Percentiles rank a stretch among this genome's conserved stretches.
Conservation (phyloP, 2,329 filamentous ascomycete genomes). For the Xenoacremonium recifei region DNA sequence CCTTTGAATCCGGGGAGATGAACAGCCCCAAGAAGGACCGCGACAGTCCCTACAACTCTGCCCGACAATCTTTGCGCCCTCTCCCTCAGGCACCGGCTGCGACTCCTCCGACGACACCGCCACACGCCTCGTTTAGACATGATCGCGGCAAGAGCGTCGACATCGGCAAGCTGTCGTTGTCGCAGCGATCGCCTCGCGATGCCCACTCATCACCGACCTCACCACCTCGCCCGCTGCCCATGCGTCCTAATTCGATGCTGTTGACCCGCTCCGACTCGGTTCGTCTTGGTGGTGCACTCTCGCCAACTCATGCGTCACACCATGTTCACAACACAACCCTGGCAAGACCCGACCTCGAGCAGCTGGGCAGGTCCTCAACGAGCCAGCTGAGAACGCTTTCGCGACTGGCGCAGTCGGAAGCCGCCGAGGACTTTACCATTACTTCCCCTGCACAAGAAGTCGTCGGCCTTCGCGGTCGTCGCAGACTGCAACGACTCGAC, state of each 20-base stretch:
- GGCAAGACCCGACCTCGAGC: slow-evolving; percentile 71
- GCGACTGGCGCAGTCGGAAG: slow-evolving; percentile 72
- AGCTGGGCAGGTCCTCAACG: slow-evolving; percentile 84
- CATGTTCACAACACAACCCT: slow-evolving; percentile 42
- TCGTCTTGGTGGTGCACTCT: slow-evolving; percentile 32
- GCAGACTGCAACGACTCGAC: slow-evolving; percentile 73
- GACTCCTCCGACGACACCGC: slow-evolving; percentile 39
- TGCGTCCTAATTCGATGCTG: slow-evolving; percentile 62
- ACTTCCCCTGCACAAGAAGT: slow-evolving; percentile 80
- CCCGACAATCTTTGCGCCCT: slow-evolving; percentile 75
- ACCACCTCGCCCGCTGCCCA: slow-evolving; percentile 39
- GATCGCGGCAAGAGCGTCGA: slow-evolving; percentile 66
- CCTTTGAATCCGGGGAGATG: slow-evolving; percentile 45
- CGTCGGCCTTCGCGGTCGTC: slow-evolving; percentile 78
- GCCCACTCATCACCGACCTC: slow-evolving; percentile 40
- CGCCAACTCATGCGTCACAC: slow-evolving; percentile 30
- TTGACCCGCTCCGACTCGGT: slow-evolving; percentile 57
- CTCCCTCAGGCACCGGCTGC: slow-evolving; percentile 63
- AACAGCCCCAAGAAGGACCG: slow-evolving; percentile 43
- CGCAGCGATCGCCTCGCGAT: slow-evolving; percentile 44
- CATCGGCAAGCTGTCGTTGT: slow-evolving; percentile 53
- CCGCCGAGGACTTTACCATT: slow-evolving; percentile 78
- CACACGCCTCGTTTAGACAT: slow-evolving; percentile 37
- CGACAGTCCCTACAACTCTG: slow-evolving; percentile 67
- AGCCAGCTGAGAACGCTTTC: slow-evolving; percentile 86